Conservation (phyloP, 768 basidiomycete genomes). For the Hypholoma fasciculare region DNA sequence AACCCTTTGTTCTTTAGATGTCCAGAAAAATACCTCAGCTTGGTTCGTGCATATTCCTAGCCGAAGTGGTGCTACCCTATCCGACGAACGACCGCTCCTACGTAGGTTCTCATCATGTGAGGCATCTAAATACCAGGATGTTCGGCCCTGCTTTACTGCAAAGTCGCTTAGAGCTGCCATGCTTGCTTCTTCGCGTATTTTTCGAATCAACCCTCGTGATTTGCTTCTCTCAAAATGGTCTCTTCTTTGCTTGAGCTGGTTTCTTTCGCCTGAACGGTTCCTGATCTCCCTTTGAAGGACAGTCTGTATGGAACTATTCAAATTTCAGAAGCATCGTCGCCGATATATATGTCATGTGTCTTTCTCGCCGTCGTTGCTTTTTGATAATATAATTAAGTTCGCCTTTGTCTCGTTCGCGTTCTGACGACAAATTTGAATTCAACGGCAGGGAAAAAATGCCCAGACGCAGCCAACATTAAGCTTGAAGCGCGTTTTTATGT, state of each 20-base stretch:
- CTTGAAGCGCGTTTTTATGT: too few species aligned
- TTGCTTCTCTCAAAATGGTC: background rate
- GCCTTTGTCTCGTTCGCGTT: too few species aligned
- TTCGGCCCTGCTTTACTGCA: background rate
- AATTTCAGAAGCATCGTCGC: too few species aligned
- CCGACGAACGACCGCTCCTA: conserved; percentile 13
- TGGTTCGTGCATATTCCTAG: background rate
- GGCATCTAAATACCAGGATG: background rate
- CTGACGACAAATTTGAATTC: too few species aligned
- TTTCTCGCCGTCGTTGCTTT: too few species aligned
- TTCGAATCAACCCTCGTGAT: background rate
- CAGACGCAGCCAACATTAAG: too few species aligned
- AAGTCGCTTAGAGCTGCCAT: background rate
- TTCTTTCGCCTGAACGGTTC: too few species aligned
- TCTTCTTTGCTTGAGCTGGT: background rate
- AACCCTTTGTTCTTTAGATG: background rate
- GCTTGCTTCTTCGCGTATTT: background rate
- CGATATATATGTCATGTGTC: too few species aligned
- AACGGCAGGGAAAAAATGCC: too few species aligned
- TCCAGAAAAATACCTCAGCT: background rate
- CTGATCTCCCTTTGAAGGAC: too few species aligned
- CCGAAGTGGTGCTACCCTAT: background rate
- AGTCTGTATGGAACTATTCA: too few species aligned
- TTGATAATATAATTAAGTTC: too few species aligned
- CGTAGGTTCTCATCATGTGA: conserved; percentile 10